Evolutionary conservation across 208 protist species (phyloP), one percentile per base, ranked within the genome.

Genomic region (Naegleria fowleri): DNA sequence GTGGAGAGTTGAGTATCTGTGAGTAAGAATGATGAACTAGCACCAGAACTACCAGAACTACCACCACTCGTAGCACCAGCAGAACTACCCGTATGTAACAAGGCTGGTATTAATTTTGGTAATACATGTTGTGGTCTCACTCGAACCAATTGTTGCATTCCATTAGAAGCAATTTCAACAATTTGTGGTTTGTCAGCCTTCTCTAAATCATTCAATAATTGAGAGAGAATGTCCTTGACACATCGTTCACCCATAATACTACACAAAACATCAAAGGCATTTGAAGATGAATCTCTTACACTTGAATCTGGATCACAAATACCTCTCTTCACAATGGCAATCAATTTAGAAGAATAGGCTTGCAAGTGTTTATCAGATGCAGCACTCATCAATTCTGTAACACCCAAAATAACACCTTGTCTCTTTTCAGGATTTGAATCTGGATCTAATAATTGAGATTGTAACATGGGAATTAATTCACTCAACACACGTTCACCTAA

Each of bases 341-440:
- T 43, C 5, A 90, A 36, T 41, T 15, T 36, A 11, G 6, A 0
- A 36, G 33, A 9, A 36, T 52, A 48, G 16, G 16, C 9, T 13
- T 51, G 3, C 5, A 90, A 79, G 4, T 90, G 87, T 51, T 48
- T 90, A 5, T 79, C 38, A 22, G 6, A 16, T 33, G 87, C 9
- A 41, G 33, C 48, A 11, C 33, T 51, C 52, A 90, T 51, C 16
- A 90, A 83, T 90, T 90, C 87, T n/a, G 33, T 90, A 13, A 90
- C 7, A 51, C 87, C 87, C 5, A 83, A 38, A 43, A 52, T 67
- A 67, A 48, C 51, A 51, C 87, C 87, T 67, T 79, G 38, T 79
- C 87, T 67, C 25, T 13, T 79, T 33, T 79, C 36, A 79, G 67
- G 67, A 79, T 79, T 79, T 9, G 55, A 29, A 51, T 90, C 38